Base-by-base conservation (phyloP, 768 basidiomycete genomes). In the Kwoniella heveanensis region DNA sequence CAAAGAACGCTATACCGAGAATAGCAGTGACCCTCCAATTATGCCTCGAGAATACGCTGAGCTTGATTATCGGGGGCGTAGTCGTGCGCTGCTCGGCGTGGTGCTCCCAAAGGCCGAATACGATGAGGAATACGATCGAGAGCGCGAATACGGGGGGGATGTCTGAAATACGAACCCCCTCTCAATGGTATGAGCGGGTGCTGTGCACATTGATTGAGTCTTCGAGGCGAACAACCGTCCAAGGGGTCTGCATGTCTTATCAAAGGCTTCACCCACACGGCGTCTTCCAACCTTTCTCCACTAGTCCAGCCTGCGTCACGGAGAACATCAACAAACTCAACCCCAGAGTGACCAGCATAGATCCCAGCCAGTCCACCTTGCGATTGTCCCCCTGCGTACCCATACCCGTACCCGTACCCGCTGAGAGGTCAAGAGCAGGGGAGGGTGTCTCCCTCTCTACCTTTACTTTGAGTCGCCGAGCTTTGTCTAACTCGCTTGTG, bases 291-390 rank as follows among this genome's bases (percentile, higher is more conserved):
- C 85, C 84, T 2, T 84, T 54, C 0, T 82, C 81, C 3, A 85
- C 86, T 10, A 84, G 78, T 13, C 82, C 84, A 19, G 86, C 88
- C 65, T 90, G 85, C 46, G 87, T 86, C 1, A 92, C 83, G 0
- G 87, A 85, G 67, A 91, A 90, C 12, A 87, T 83, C 66, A 91
- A 83, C 0, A 91, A 77, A 3, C 86, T 84, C 24, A 91, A 80
- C 0, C 87, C 89, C 0, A 80, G 71, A 0, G 88, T 89, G 51
- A 86, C 79, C 24, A 91, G 78, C 22, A 83, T 73, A 0, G 87
- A 87, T 5, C 90, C 90, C 15, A 89, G 77, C 89, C 89, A 91
- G 62, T 92, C 90, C 0, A 91, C 82, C 0, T 87, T 82, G 30
- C 80, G 87, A 0, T 74, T 83, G 7, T 47, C 46, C 19, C n/a